Evolutionary conservation across 352 stramenopile species (phyloP).

Genomic region (Phytopythium boreale): DNA sequence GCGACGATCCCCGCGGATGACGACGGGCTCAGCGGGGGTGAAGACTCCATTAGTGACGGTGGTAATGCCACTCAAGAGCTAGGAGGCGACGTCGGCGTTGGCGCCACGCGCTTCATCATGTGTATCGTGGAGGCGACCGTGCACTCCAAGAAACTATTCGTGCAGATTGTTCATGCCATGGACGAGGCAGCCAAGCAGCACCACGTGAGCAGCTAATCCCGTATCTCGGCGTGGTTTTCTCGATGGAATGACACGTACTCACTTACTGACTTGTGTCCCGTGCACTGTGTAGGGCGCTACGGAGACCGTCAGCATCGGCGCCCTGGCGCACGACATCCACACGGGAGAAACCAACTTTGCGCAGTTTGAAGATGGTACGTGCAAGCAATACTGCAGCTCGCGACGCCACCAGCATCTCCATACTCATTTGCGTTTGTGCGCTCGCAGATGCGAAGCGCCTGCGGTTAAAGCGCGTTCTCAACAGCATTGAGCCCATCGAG

Average conservation of each 20-base stretch:
- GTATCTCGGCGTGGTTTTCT: neutral
- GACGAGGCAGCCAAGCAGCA: slow-evolving; percentile 18
- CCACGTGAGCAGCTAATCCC: slow-evolving; percentile 9
- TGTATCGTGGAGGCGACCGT: slow-evolving; percentile 37
- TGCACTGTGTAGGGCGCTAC: slow-evolving; percentile 9
- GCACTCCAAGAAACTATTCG: slow-evolving; percentile 33
- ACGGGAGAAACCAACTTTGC: slow-evolving; percentile 39
- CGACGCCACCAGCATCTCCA: neutral
- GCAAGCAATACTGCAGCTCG: neutral
- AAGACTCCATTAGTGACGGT: neutral
- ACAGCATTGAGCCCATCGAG: slow-evolving; percentile 36
- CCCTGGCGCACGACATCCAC: slow-evolving; percentile 41
- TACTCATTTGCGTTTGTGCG: slow-evolving; percentile 3
- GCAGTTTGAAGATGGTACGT: slow-evolving; percentile 45
- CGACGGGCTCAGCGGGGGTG: neutral
- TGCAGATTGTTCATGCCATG: slow-evolving; percentile 26
- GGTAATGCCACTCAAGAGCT: neutral
- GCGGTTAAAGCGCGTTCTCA: slow-evolving; percentile 19
- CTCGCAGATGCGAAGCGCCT: slow-evolving; percentile 26
- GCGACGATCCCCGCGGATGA: slow-evolving; percentile 36
- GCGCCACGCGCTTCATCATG: slow-evolving; percentile 25
- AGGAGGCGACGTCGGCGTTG: slow-evolving; percentile 7
- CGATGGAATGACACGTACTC: neutral
- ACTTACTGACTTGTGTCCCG: neutral
- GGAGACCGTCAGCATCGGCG: slow-evolving; percentile 25